Evolutionary conservation across 305 asterid species (phyloP), one percentile per base, ranked within the genome.

Genomic region (Fraxinus baroniana): DNA sequence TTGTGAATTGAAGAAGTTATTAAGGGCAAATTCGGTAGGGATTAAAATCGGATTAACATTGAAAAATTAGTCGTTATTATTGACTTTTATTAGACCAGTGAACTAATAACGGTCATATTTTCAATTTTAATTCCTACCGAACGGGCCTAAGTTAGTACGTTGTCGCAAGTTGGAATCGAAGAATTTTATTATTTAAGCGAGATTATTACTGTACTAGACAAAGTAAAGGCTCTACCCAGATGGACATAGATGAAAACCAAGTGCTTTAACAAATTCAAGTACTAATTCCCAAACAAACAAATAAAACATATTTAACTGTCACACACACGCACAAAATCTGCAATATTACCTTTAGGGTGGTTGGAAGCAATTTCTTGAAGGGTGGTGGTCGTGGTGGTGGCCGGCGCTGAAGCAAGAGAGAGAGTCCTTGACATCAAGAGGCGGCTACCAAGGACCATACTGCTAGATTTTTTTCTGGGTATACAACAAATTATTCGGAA

Each of bases 351-450:
- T 91, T 89, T 92, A 33, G 91, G 83, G 75, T 87, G 89, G 82
- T 76, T 89, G 80, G 95, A 87, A 46, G 96, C 97, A 30, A 94
- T 87, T 78, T 94, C 91, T 49, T 92, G 92, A 64, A 95, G 95
- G 30, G 83, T 62, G 77, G 87, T 82, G 81, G 87, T 15, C 80
- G 89, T 18, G 32, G 83, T 13, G 80, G 86, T 10, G 62, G 89
- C 76, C 46, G 90, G 87, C 57, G 89, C 77, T 55, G 93, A 76
- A 35, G 92, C 83, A 7, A 86, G 86, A 79, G 91, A 79, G 36
- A 90, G 79, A 74, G 90, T 86, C 86, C 91, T 83, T 71, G 91
- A 83, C 87, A 85, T 84, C 78, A 89, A 81, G 80, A 89, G 83
- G 70, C 92, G 95, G 79, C 89, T 49, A 7, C 83, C 87, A 39